Base-by-base conservation (phyloP, 768 basidiomycete species). In the Mycena albidolilacea region DNA sequence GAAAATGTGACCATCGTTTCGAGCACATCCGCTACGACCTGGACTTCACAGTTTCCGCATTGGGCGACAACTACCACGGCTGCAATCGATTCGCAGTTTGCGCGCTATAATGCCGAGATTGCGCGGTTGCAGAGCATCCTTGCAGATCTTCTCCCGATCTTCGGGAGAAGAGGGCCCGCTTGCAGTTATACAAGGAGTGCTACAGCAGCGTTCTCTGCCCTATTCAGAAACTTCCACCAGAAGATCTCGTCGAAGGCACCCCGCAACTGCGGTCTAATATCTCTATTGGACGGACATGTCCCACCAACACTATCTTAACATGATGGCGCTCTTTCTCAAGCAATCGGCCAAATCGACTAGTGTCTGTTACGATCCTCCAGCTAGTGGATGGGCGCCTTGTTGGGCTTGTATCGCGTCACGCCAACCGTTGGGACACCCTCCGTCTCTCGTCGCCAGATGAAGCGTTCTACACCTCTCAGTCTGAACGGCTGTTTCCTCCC, bases 281-380 rank as follows among this genome's bases (percentile, higher is more conserved):
- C 30, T 71, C 72, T 57, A 38, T 76, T 5, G 72, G 71, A 21
- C 59, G 74, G 8, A 75, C 58, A 50, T 37, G 1, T 65, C 19
- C 55, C 14, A 19, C 15, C 50, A 63, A 21, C 38, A 30, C 15
- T 72, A 75, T 46, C 11, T 11, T 23, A 30, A 66, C 9, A 15
- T 75, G 39, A 71, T 68, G 2, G 58, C 70, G n/a, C 68, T 75
- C 38, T 75, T 75, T 35, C 74, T 72, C 7, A 64, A 75, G 54
- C 68, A 70, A 57, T 72, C 74, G 7, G 23, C 30, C 35, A 14
- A 63, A 11, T 9, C 59, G 30, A 6, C 70, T 48, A 10, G 21
- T 72, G 52, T 50, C 37, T 12, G 19, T 75, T 11, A 46, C 68
- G 21, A 60, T 75, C 21, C 64, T 64, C 8, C 19, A 64, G 15